A percentile compares a stretch with the other conserved stretches of the same genome.
phyloP scores from a whole-genome alignment of 2,329 filamentous ascomycete species.

The Talaromyces marneffei region DNA sequence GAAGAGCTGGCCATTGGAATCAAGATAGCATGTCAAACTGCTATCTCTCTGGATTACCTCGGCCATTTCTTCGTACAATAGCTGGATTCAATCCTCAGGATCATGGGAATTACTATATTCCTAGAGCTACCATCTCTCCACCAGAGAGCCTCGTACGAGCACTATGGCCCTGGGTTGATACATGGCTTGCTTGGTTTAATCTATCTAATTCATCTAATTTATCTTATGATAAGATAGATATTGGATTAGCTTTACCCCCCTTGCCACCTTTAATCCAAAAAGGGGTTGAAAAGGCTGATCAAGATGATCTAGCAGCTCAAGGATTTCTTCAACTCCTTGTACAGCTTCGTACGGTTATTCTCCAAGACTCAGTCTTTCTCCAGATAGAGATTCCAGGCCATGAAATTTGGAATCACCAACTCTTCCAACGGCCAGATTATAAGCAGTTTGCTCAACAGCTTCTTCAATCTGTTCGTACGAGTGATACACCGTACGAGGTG shows the following conservation, averaged over 20 bases:
- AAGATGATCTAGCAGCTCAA: not conserved
- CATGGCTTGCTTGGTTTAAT: not conserved
- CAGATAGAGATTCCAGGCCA: not conserved
- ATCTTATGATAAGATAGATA: not conserved
- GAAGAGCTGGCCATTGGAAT: not conserved
- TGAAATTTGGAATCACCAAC: not conserved
- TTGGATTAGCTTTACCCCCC: not conserved
- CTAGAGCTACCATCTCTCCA: not conserved
- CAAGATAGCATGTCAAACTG: too few relatives aligned
- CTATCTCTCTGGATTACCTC: not conserved
- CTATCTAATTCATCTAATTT: too few relatives aligned
- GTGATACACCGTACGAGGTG: not conserved
- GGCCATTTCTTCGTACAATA: not conserved
- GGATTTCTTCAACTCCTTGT: not conserved
- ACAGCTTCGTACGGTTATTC: not conserved
- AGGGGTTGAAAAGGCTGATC: not conserved
- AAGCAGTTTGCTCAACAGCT: not conserved
- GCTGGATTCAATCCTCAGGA: not conserved
- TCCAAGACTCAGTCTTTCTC: not conserved
- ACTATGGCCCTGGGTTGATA: constrained; percentile 4
- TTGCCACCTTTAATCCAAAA: not conserved
- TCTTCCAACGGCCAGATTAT: not conserved
- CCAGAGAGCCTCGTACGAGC: constrained; percentile 1
- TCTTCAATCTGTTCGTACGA: not conserved
- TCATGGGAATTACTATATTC: not conserved